Conservation (phyloP, 805 yeast species). For the Candida pseudofarinosa region DNA sequence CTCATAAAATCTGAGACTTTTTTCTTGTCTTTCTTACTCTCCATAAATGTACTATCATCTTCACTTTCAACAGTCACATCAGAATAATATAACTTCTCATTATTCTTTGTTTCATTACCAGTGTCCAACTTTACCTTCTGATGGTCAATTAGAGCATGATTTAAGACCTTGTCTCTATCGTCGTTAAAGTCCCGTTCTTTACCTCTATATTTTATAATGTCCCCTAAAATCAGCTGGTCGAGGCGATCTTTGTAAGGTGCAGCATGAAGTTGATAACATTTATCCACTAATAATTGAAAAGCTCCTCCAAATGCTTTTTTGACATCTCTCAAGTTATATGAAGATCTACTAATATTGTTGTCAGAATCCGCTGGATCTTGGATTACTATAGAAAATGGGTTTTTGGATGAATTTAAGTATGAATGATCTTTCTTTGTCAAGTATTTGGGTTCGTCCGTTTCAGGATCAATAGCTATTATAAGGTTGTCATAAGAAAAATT, state of each 20-base stretch:
- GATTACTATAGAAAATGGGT: slow-evolving; percentile 64
- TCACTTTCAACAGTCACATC: slow-evolving; percentile 40
- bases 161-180: slow-evolving; percentile 59
- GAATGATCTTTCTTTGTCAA: slow-evolving; percentile 54
- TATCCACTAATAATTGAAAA: slow-evolving; percentile 66
- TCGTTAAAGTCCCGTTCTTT: slow-evolving; percentile 73
- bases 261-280: slow-evolving; percentile 67
- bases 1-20: slow-evolving; percentile 15
- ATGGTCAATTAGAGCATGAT: slow-evolving; percentile 49
- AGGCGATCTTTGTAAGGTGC: slow-evolving; percentile 63
- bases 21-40: not conserved
- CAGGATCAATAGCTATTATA: slow-evolving; percentile 58
- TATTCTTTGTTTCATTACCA: slow-evolving; percentile 27
- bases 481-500: slow-evolving; percentile 82
- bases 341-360: slow-evolving; percentile 85
- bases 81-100: slow-evolving; percentile 40
- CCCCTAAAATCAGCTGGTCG: slow-evolving; percentile 75
- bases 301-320: slow-evolving; percentile 89
- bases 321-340: slow-evolving; percentile 73
- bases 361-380: slow-evolving; percentile 83
- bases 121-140: slow-evolving; percentile 19
- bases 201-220: slow-evolving; percentile 71
- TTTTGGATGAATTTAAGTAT: slow-evolving; percentile 46
- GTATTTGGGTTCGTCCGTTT: slow-evolving; percentile 55
- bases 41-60: slow-evolving; percentile 10